Percentiles rank a stretch among this genome's conserved stretches.
Conservation (phyloP, 2,329 filamentous ascomycete genomes). For the Botryotinia narcissicola region DNA sequence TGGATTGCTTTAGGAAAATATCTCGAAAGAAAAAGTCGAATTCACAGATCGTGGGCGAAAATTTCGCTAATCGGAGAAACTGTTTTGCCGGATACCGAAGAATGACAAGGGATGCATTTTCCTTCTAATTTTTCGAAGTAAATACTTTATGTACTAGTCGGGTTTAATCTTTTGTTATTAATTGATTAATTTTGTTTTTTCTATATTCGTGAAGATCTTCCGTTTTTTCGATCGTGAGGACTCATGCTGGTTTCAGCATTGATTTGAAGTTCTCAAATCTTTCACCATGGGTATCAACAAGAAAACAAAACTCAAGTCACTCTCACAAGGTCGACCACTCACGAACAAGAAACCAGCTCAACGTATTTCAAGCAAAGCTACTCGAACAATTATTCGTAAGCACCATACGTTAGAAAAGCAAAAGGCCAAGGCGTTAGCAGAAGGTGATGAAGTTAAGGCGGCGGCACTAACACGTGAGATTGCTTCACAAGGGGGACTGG, state of each 20-base stretch:
- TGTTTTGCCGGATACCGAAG: background rate
- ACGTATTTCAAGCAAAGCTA: constrained; percentile 64
- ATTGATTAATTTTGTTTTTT: background rate
- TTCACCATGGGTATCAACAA: constrained; percentile 45
- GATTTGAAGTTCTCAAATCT: background rate
- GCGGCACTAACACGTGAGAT: constrained; percentile 52
- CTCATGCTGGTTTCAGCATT: background rate
- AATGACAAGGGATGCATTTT: background rate
- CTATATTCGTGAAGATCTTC: constrained; percentile 1
- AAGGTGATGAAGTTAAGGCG: constrained; percentile 52
- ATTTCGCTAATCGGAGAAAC: constrained; percentile 10
- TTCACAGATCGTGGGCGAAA: constrained; percentile 18
- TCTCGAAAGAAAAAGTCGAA: background rate
- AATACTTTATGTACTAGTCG: background rate
- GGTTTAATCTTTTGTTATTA: background rate
- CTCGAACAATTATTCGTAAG: constrained; percentile 61
- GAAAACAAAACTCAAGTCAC: constrained; percentile 47
- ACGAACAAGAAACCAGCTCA: constrained; percentile 46
- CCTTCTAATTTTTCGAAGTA: background rate
- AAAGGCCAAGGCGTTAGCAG: constrained; percentile 53
- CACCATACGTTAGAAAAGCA: constrained; percentile 65
- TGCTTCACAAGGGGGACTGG: constrained; percentile 56
- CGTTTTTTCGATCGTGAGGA: background rate
- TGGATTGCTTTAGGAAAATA: constrained; percentile 12
- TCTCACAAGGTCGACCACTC: constrained; percentile 55